Evolutionary conservation across 2,329 filamentous ascomycete species (phyloP), one percentile per base, ranked within the genome.

Genomic region (Fusarium guadeloupense): DNA sequence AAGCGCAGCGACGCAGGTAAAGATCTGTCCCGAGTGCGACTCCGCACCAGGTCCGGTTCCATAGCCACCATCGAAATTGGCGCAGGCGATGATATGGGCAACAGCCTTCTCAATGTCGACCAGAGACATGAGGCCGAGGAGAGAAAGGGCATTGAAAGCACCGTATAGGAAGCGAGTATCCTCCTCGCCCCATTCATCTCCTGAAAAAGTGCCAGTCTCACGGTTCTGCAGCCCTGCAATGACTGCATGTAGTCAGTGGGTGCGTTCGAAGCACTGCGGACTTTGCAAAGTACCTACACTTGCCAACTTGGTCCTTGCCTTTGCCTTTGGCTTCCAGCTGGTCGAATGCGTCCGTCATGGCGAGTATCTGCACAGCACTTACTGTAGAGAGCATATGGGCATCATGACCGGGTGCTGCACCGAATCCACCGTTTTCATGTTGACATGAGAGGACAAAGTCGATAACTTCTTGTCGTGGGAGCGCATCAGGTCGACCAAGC

Each of bases 381-480:
- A 95, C 91, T 49, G 95, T 99, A 74, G 94, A 97, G 46, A 98
- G 85, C 86, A 99, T 92, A 76, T 99, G 95, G 21, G 94, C 88
- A 78, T 99, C 95, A 75, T 99, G 95, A 6, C 91, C 91, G 0
- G 95, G 95, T 12, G 94, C 93, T 48, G 95, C 93, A 41, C 93
- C 93, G 72, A 99, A 98, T 13, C 95, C 95, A 42, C 95, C 95
- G 72, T 83, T 91, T 1, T 91, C 87, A 73, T 93, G 89, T 78
- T 97, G 89, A 69, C 95, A 99, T n/a, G 90, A 93, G 44, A 97
- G 84, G n/a, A 98, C 91, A 77, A 96, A 99, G 67, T 93, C 87
- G 71, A 99, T 89, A 20, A 95, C 90, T 60, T 91, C 87, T 47
- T 88, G 83, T 48, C 91, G 87, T 10, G 94, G 90, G 9, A 99